Base-by-base conservation (phyloP, 225 moss, liverwort and hornwort genomes). In the Physcomitrellopsis africana region DNA sequence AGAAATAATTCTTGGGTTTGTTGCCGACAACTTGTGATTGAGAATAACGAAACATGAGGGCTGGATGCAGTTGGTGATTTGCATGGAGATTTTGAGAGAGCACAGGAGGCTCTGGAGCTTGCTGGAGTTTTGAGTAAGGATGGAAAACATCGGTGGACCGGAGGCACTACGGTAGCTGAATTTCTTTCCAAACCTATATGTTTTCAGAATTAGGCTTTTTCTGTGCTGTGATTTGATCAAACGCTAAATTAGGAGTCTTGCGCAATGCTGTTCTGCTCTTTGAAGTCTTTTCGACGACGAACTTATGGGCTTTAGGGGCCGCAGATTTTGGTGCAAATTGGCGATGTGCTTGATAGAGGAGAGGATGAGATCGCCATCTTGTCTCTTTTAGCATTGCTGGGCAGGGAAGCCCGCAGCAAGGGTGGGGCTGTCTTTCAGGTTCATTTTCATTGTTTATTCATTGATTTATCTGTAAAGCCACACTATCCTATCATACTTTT, bases 341-440 rank as follows among this genome's bases (percentile, higher is more conserved):
- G 96, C 16, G 96, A 97, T 80, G 92, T 97, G 55, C 83, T 97
- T 56, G 96, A 97, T 60, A 81, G 96, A 67, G 94, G 96, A 61
- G 89, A 89, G 73, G 96, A 97, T 65, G 96, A 97, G 82, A 91
- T 97, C 75, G 96, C 94, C 10, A 97, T 97, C 70, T 79, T 97
- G 76, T 97, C 96, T 29, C 76, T 97, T 69, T 81, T 97, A 49
- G 87, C 92, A 46, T 89, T 85, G 78, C 88, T 97, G 73, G 84
- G 81, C 72, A 84, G 94, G 78, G 88, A 97, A 87, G 94, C 96
- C 20, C 89, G 81, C 65, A 84, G 75, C 74, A 87, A 76, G 86
- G 94, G 94, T 79, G 96, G 96, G 76, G 94, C 92, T 85, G 90
- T 94, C 75, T 92, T 97, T 86, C 96, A 97, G 96, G 94, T 97